Conservation (phyloP, 345 rosid species). For the Euphorbia pulcherrima region DNA sequence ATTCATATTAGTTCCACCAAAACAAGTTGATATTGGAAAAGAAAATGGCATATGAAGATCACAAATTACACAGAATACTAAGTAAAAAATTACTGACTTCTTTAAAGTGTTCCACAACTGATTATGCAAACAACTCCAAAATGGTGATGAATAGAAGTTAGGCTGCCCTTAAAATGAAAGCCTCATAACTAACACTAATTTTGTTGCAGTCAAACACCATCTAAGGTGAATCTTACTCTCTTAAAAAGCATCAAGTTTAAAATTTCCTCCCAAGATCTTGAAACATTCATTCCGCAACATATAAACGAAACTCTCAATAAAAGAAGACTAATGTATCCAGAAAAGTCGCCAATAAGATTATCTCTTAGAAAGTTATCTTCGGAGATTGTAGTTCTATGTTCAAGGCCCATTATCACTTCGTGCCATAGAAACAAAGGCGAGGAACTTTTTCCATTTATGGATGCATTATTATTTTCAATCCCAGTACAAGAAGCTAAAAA, state of each 20-base stretch:
- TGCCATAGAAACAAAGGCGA: no score
- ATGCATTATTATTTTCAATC: constrained; percentile 8
- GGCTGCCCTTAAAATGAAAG: constrained; percentile 85
- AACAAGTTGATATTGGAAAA: not conserved
- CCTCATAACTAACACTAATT: constrained; percentile 79
- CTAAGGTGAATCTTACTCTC: constrained; percentile 86
- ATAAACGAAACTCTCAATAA: constrained; percentile 20
- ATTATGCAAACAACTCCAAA: constrained; percentile 92
- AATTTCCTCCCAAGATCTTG: constrained; percentile 52
- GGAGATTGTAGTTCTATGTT: constrained; percentile 70
- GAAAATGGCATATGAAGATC: not conserved
- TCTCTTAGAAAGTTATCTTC: constrained; percentile 74
- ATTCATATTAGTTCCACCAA: constrained; percentile 8
- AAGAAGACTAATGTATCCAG: no score
- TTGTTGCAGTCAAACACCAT: constrained; percentile 86
- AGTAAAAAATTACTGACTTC: constrained; percentile 50
- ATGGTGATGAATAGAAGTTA: constrained; percentile 74
- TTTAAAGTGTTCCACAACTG: constrained; percentile 80
- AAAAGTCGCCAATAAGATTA: constrained; percentile 85
- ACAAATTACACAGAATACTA: not conserved
- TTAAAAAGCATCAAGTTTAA: constrained; percentile 96
- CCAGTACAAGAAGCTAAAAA: not conserved
- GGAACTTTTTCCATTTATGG: no score
- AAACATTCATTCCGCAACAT: constrained; percentile 36
- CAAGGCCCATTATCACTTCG: constrained; percentile 84